Evolutionary conservation across 2,329 filamentous ascomycete species (phyloP), one percentile per base, ranked within the genome.

Genomic region (Zymoseptoria passerinii): DNA sequence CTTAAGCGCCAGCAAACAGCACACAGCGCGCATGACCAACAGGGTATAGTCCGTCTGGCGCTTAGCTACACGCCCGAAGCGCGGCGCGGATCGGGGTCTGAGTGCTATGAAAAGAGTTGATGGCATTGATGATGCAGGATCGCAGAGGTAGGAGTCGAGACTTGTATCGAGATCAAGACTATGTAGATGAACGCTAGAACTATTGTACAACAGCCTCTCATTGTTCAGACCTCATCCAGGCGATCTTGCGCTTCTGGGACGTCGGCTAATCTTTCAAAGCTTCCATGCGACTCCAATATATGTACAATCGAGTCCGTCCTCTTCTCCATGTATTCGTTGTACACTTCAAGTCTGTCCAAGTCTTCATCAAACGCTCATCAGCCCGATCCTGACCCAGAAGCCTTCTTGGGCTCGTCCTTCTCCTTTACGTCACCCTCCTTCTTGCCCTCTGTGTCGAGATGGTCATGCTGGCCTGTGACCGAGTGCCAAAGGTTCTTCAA

Each of bases 401-500:
- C 70, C 57, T 75, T 74, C 67, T 74, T 74, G 49, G 66, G 65
- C 8, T 73, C 68, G 4, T 69, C 58, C 55, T 67, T 52, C 52
- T 61, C 54, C 8, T 61, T 54, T 44, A 67, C 59, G 28, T 65
- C 61, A 23, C 69, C 60, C 48, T 66, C 62, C 48, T 16, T 62
- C 56, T 55, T 63, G 48, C 28, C 61, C 59, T 61, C 57, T 20
- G 56, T 49, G 54, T 63, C 61, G 35, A 60, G 51, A 19, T 65
- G 56, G 27, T 73, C 68, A 58, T 79, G 78, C 66, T 94, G 84
- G 67, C 90, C 89, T n/a, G 88, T 95, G 57, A 97, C 75, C 64
- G 86, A 91, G 71, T 96, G 90, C 92, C 92, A 97, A 64, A 95
- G 85, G 49, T 87, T 90, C 78, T 94, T 96, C 61, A 97, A 77